These are phyloP conservation scores for Vaccinium darrowii DNA, from an alignment of 148 eudicot genomes.

Conservation along the genomic window DNA sequence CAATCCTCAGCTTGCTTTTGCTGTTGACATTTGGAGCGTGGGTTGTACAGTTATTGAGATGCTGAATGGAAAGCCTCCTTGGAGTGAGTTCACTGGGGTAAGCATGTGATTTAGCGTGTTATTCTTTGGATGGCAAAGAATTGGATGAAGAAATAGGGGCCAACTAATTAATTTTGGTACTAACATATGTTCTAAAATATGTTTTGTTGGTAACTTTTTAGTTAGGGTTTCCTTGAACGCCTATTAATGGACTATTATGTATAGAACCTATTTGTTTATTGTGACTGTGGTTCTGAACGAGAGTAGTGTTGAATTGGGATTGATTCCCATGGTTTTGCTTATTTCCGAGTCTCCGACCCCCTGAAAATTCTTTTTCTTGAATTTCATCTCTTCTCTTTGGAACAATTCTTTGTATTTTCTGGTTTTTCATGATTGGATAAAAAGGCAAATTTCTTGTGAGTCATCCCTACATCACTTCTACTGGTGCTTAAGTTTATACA, in stretches of 20 bases:
- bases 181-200: not conserved
- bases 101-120: slow-evolving; percentile 18
- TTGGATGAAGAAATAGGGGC: not conserved
- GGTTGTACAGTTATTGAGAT: slow-evolving; percentile 98
- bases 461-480: not conserved
- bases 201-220: not conserved
- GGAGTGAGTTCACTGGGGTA: slow-evolving; percentile 77
- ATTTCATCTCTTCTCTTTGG: not conserved
- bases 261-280: too few relatives aligned
- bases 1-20: slow-evolving; percentile 64
- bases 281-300: not conserved
- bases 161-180: not conserved
- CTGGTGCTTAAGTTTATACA: not conserved
- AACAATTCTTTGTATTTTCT: not conserved
- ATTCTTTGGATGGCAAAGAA: not conserved
- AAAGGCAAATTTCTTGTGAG: not conserved
- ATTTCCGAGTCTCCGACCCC: not conserved
- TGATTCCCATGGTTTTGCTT: not conserved
- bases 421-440: not conserved
- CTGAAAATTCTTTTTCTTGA: not conserved
- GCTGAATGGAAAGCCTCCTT: slow-evolving; percentile 90
- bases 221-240: not conserved
- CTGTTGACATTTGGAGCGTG: slow-evolving; percentile 92
- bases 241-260: not conserved
- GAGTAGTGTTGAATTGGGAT: not conserved